phyloP scores from a whole-genome alignment of 345 rosid species.

The Boechera stricta region DNA sequence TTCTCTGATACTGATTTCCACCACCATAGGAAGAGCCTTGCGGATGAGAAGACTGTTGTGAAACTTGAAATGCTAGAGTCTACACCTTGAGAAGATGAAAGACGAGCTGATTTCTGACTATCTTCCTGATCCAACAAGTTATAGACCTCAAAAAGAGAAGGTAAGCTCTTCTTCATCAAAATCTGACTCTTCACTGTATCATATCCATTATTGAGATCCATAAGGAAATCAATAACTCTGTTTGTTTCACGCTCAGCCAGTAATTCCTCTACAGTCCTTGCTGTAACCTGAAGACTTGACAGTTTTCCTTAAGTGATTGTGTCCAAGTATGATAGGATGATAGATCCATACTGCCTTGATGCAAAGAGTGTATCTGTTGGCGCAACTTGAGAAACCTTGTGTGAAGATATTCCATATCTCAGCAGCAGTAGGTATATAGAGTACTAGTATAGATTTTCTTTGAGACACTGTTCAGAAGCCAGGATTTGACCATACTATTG shows the following conservation, averaged over 20 bases:
- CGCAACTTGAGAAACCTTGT: background rate
- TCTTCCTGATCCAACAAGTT: background rate
- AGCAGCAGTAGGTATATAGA: background rate
- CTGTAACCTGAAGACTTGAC: background rate
- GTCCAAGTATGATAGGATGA: background rate
- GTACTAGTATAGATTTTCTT: background rate
- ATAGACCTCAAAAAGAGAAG: background rate
- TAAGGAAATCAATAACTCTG: background rate
- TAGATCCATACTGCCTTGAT: background rate
- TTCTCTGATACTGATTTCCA: background rate
- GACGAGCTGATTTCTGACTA: background rate
- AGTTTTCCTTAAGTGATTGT: background rate
- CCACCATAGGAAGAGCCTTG: too few species aligned
- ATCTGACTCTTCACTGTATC: background rate
- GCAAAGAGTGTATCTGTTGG: background rate
- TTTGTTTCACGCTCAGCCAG: background rate
- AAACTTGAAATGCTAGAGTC: background rate
- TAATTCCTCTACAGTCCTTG: fast-evolving
- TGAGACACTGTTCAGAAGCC: background rate
- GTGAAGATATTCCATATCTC: background rate
- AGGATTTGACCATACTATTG: background rate
- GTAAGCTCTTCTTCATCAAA: background rate
- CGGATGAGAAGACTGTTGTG: background rate
- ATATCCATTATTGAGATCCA: background rate
- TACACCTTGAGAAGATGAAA: fast-evolving